Evolutionary conservation across 306 rosid genomes (phyloP).

Genomic region (Astragalus glycyphyllos): DNA sequence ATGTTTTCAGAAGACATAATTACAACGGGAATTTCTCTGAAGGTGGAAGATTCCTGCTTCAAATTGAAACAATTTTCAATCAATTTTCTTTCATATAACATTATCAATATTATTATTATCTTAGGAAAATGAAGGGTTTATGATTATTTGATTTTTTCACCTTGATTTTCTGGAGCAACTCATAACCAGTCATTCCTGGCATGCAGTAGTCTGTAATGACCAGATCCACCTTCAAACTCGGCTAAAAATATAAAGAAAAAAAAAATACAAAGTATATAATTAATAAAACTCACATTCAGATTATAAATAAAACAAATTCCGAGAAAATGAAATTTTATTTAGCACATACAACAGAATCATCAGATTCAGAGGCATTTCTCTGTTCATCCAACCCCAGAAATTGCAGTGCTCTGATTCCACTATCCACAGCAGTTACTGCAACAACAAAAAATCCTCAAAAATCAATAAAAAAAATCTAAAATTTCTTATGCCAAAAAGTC

Average conservation of each 20-base stretch:
- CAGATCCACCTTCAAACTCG: slow-evolving; percentile 88
- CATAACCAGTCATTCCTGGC: slow-evolving; percentile 99
- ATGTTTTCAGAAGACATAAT: slow-evolving; percentile 97
- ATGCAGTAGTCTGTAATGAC: slow-evolving; percentile 95
- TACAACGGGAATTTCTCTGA: slow-evolving; percentile 85
- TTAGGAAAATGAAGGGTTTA: not conserved
- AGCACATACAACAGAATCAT: slow-evolving; percentile 61
- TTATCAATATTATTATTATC: not conserved
- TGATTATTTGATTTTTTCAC: slow-evolving; percentile 35
- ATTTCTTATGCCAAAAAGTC: not conserved
- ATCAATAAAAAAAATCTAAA: not conserved
- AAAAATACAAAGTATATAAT: not conserved
- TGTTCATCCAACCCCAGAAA: slow-evolving; percentile 77
- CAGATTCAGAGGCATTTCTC: slow-evolving; percentile 61
- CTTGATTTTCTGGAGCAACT: slow-evolving; percentile 90
- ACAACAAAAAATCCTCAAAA: not conserved
- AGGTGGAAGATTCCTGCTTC: slow-evolving; percentile 76
- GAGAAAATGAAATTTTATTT: not conserved
- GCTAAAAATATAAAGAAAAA: not conserved
- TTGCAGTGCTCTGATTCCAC: slow-evolving; percentile 90
- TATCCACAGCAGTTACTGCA: slow-evolving; percentile 92
- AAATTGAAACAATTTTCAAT: not conserved
- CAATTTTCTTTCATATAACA: not conserved
- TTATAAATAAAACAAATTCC: not conserved
- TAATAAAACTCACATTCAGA: slow-evolving; percentile 26